Base-by-base conservation (phyloP, 345 rosid genomes). In the Noccaea caerulescens region DNA sequence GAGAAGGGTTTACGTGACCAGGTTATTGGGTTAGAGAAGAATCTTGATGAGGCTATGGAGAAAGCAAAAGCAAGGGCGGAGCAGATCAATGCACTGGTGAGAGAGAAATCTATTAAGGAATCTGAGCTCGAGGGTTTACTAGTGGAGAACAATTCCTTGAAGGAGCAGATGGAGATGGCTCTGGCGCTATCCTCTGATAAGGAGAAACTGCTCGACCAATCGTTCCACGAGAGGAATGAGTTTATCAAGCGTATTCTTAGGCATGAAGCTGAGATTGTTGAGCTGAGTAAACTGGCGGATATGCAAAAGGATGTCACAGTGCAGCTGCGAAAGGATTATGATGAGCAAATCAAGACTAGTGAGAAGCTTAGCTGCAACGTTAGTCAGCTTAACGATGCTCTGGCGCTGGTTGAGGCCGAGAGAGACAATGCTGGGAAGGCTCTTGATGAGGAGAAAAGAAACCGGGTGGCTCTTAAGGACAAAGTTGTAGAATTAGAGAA, bases 11-110 rank as follows among this genome's bases (percentile, higher is more conserved):
- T 86, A 75, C 66, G 55, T 10, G 72, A 4, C 23, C 84, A 82
- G 72, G 67, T 82, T 46, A 14, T 69, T 20, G 83, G 71, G 76
- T 77, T 89, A 80, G 90, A 84, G 76, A 88, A 78, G 78, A 74
- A 58, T 37, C 78, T 8, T 38, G 80, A 44, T 32, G 81, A 76
- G 51, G 84, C 80, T 6, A 37, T 11, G 62, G 80, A 81, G 50
- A 77, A 76, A 72, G 82, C 56, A 34, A 70, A 75, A 65, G 84
- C 63, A 51, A 73, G 71, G 85, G 68, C 8, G 1, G 77, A 63
- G 55, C 76, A 77, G 63, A 81, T 88, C 30, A 45, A 50, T 74
- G 75, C 52, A 36, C 68, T 91, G 76, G 33, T 38, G 66, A 58
- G 72, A 68, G 87, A 84, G 79, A 85, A 80, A 10, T 33, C 37